phyloP scores from a whole-genome alignment of 768 basidiomycete species.

The Termitomyces bulborhizus region DNA sequence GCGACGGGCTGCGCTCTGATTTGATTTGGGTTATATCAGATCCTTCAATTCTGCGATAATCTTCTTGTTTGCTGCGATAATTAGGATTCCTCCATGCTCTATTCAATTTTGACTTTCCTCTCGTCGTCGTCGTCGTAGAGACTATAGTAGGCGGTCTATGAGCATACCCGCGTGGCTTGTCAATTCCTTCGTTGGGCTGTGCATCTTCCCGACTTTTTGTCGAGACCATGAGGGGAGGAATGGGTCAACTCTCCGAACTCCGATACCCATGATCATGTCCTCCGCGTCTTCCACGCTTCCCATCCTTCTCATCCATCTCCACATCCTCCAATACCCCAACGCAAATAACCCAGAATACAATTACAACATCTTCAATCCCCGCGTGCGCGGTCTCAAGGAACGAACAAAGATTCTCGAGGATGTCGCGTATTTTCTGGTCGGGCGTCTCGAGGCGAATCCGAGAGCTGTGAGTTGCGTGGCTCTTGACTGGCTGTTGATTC shows the following conservation, averaged over 20 bases:
- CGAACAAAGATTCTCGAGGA: slow-evolving; percentile 49
- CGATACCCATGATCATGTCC: too few relatives aligned
- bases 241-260: too few relatives aligned
- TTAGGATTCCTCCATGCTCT: background rate
- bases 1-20: background rate
- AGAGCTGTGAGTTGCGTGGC: slow-evolving; percentile 18
- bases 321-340: slow-evolving; percentile 44
- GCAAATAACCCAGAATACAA: slow-evolving; percentile 45
- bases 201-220: slow-evolving; percentile 5
- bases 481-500: too few relatives aligned
- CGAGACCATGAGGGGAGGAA: background rate
- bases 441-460: slow-evolving; percentile 31
- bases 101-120: background rate
- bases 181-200: slow-evolving; percentile 16
- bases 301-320: slow-evolving; percentile 45
- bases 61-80: background rate
- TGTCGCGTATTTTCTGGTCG: slow-evolving; percentile 41
- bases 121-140: too few relatives aligned
- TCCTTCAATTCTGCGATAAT: too few relatives aligned
- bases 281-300: slow-evolving; percentile 20
- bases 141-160: slow-evolving; percentile 11
- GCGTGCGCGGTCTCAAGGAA: slow-evolving; percentile 40
- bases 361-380: slow-evolving; percentile 39
- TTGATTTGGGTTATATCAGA: background rate
- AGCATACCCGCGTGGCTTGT: slow-evolving; percentile 11